Evolutionary conservation across 202 grass and related monocot genomes (phyloP).

Genomic region (Zoysia matrella): DNA sequence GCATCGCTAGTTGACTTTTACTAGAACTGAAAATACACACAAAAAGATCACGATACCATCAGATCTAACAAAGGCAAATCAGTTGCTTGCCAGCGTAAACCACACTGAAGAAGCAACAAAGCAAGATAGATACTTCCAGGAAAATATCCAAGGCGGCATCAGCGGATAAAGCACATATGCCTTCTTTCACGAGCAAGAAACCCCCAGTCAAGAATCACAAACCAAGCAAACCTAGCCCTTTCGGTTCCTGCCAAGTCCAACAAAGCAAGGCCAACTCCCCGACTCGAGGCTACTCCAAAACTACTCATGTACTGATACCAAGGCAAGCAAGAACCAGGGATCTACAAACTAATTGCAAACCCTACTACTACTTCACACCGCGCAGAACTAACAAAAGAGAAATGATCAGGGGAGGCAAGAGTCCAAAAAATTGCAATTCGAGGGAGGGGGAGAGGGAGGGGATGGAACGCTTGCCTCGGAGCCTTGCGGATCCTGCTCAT

Average conservation of each 20-base stretch:
- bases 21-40: neutral
- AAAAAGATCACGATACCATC: neutral
- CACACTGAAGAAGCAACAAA: too few relatives aligned
- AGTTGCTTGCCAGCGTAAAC: neutral
- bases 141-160: slow-evolving; percentile 43
- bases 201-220: too few relatives aligned
- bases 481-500: slow-evolving; percentile 13
- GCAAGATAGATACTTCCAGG: neutral
- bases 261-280: neutral
- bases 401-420: neutral
- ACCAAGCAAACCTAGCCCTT: slow-evolving; percentile 13
- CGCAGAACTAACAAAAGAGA: neutral
- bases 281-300: neutral
- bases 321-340: neutral
- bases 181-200: slow-evolving; percentile 20
- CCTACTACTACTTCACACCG: neutral
- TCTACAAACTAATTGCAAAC: neutral
- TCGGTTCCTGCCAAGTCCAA: neutral
- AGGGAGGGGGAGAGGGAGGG: neutral
- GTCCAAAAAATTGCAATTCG: too few relatives aligned
- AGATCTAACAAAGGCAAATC: slow-evolving; percentile 43
- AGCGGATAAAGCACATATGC: slow-evolving; percentile 26
- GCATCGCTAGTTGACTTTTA: slow-evolving; percentile 33
- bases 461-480: neutral
- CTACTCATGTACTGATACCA: neutral